Percentiles rank a stretch among this genome's conserved stretches.
These are phyloP conservation scores for Mrakia blollopis DNA, from an alignment of 768 basidiomycete species.

Conservation along the genomic window DNA sequence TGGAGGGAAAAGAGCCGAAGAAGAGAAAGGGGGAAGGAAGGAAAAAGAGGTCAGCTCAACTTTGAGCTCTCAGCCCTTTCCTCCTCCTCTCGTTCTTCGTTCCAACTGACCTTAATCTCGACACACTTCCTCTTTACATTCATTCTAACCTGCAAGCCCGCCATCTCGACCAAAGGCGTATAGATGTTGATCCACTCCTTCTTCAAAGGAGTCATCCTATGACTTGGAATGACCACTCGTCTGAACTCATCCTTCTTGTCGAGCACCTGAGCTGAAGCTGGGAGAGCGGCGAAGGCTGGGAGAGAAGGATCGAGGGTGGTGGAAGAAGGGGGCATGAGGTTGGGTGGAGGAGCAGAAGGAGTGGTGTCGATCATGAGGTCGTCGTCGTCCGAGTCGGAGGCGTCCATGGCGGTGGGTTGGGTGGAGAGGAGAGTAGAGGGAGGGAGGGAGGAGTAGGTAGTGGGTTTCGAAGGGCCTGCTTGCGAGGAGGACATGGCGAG, in stretches of 20 bases:
- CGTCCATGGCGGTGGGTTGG: conserved; percentile 1
- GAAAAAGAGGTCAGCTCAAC: not conserved
- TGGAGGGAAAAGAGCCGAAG: conserved; percentile 30
- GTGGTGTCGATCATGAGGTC: conserved; percentile 28
- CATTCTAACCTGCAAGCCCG: conserved; percentile 95
- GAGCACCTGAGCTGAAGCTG: conserved; percentile 40
- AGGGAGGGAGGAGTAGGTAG: conserved; percentile 15
- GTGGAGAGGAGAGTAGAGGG: conserved; percentile 14
- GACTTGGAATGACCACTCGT: conserved; percentile 85
- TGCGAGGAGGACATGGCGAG: not conserved
- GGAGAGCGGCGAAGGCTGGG: conserved; percentile 29
- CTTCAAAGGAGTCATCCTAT: conserved; percentile 94
- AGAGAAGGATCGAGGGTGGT: conserved; percentile 29
- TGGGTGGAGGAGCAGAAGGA: conserved; percentile 9
- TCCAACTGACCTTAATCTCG: conserved; percentile 73
- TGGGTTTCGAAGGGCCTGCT: conserved; percentile 5
- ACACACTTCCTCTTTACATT: conserved; percentile 83
- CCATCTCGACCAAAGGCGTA: conserved; percentile 87
- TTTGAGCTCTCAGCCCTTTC: not conserved
- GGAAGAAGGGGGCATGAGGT: not conserved
- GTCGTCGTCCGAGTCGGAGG: conserved; percentile 23
- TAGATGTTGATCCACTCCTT: conserved; percentile 95
- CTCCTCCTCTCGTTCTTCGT: not conserved
- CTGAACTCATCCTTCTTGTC: conserved; percentile 57
- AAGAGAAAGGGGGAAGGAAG: conserved; percentile 38